Percentiles rank a stretch among this genome's conserved stretches.
Evolutionary conservation across 768 basidiomycete genomes (phyloP).

Genomic region (Austroboletus festivus): DNA sequence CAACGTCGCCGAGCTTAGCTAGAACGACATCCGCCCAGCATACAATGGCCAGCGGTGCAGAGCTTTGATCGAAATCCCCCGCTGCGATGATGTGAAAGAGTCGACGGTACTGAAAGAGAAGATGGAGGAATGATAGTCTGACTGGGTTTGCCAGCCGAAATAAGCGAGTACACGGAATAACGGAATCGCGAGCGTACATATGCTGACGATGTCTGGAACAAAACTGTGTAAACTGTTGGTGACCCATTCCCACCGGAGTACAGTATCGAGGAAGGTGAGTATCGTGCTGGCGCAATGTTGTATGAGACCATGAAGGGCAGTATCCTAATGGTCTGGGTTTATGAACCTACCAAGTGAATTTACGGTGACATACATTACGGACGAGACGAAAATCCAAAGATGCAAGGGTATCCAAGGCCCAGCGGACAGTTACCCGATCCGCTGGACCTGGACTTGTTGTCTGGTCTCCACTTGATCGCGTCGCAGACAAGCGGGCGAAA

Average conservation of each 20-base stretch:
- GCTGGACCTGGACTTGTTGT: too few relatives aligned
- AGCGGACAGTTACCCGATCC: slow-evolving; percentile 13
- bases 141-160: slow-evolving; percentile 24
- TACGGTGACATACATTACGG: slow-evolving; percentile 21
- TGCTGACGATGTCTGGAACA: slow-evolving; percentile 11
- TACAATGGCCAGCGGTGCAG: slow-evolving; percentile 36
- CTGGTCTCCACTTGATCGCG: slow-evolving; percentile 1
- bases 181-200: slow-evolving; percentile 17
- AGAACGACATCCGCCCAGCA: slow-evolving; percentile 69
- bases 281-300: slow-evolving; percentile 34
- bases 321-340: slow-evolving; percentile 26
- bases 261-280: slow-evolving; percentile 28
- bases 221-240: slow-evolving; percentile 4
- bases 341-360: neutral
- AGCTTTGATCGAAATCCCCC: slow-evolving; percentile 22
- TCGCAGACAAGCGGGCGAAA: slow-evolving; percentile 19
- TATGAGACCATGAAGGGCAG: slow-evolving; percentile 32
- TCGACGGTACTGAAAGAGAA: slow-evolving; percentile 52
- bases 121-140: slow-evolving; percentile 27
- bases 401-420: slow-evolving; percentile 24
- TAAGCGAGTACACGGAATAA: slow-evolving; percentile 3
- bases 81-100: slow-evolving; percentile 45
- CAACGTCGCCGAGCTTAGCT: slow-evolving; percentile 45
- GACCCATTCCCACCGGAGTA: slow-evolving; percentile 13
- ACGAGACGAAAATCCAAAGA: slow-evolving; percentile 30